Base-by-base conservation (phyloP, 1,284 basidiomycete species). In the Pterula multifida region DNA sequence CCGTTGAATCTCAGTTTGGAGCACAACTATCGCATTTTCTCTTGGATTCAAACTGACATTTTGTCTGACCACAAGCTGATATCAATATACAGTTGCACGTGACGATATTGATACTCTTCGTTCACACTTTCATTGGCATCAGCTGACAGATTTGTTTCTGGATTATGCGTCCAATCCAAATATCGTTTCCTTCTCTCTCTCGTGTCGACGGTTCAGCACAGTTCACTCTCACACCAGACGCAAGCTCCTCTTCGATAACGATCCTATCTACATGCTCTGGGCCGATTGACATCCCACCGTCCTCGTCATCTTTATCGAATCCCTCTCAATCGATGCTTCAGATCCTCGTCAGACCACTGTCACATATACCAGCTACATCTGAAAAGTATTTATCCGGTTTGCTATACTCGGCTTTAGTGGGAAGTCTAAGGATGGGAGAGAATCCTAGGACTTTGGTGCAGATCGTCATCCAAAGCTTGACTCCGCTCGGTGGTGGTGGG, bases 321-420 rank as follows among this genome's bases (percentile, higher is more conserved):
- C 75, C 86, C 3, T 79, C 79, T n/a, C 76, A 75, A 52, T 77
- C 85, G 0, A 79, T 81, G 0, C 73, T 90, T 54, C 86, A 89
- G 57, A 76, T 89, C 46, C 63, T 69, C 39, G 68, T 85, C 15
- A 75, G 85, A 3, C 85, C 86, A 0, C 65, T 87, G 13, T 70
- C 78, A 19, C 72, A 75, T 44, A 68, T 86, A 6, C 71, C 86
- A 1, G 79, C 76, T 2, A 83, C 81, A 9, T 71, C 81, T 54
- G 69, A 81, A n/a, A 84, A 81, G 60, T 67, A 75, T 1, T 59
- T 79, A 26, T 72, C 73, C 0, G 59, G 69, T 2, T 67, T 68
- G 0, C 67, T 88, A 48, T 74, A 76, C 36, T 63, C 71, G 1
- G 66, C 77, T 13, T 63, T 88, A n/a, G 63, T 73, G 15, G 79